These are phyloP conservation scores for Solanum chacoense DNA, from an alignment of 305 asterid species.

Conservation along the genomic window DNA sequence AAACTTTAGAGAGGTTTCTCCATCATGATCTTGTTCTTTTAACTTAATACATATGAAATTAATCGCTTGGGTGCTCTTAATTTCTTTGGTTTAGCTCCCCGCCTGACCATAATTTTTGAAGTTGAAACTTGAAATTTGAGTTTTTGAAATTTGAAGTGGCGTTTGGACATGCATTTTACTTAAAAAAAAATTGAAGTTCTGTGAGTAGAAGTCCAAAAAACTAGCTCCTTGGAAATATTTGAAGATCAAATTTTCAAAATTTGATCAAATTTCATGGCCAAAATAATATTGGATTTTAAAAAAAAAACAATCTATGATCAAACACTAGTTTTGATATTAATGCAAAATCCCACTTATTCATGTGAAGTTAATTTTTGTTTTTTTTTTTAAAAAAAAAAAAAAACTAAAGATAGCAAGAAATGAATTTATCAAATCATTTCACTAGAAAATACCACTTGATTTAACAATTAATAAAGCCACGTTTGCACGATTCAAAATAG, in stretches of 20 bases:
- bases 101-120: not conserved
- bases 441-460: not conserved
- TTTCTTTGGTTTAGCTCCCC: not conserved
- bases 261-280: not conserved
- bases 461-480: too few species aligned
- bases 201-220: not conserved
- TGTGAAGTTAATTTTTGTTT: not conserved
- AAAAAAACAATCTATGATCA: not conserved
- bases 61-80: not conserved
- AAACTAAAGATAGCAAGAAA: not conserved
- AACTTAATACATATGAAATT: not conserved
- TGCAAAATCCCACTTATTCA: not conserved
- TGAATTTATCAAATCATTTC: not conserved
- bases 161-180: not conserved
- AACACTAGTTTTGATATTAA: not conserved
- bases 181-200: not conserved
- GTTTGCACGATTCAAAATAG: not conserved
- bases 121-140: not conserved
- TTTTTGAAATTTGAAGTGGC: not conserved
- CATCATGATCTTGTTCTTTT: not conserved
- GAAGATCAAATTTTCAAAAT: not conserved
- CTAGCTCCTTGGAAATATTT: not conserved
- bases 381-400: not conserved
- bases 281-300: not conserved
- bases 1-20: not conserved